Evolutionary conservation across 768 basidiomycete genomes (phyloP), one percentile per base, ranked within the genome.

Genomic region (Calocybe cyanea): DNA sequence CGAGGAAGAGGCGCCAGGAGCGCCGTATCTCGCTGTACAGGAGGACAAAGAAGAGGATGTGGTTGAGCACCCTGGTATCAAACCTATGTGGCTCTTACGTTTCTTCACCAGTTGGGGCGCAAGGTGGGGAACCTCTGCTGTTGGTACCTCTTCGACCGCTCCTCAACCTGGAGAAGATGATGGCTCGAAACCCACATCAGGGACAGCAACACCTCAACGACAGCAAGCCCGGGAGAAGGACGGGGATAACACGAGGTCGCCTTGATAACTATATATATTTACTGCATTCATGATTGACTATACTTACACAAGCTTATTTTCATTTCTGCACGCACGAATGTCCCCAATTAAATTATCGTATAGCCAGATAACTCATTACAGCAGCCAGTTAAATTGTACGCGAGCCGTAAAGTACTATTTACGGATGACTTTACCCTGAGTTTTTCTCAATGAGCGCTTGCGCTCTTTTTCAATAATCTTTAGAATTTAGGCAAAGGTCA

Each of bases 81-180:
- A 78, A 44, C 85, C 86, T 30, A 81, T 87, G 72, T 89, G 87
- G 87, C 59, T 88, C 43, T 64, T 90, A 55, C 70, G 75, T 56
- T 78, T 88, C 64, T 85, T 90, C 61, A 87, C 81, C 37, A 84
- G 82, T 48, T 88, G 85, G 85, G 83, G 81, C 6, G 77, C 78
- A 32, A 75, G 73, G 51, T 78, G 85, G 78, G 76, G 76, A 4
- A 37, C 43, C 1, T 44, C 43, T 41, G 72, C 54, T 5, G 37
- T 57, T 17, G 35, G 45, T 48, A n/a, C 49, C 38, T 42, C 32
- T 19, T 35, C 51, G 10, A n/a, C n/a, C n/a, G n/a, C n/a, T n/a
- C 25, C 25, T 28, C 25, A 28, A 28, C 5, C 25, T 5, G 38
- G 14, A 13, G 54, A 50, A 11, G 45, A 50, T 10, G 49, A 31